A percentile compares a stretch with the other conserved stretches of the same genome.
Evolutionary conservation across 2,329 filamentous ascomycete genomes (phyloP).

Genomic region (Aspergillus aculeatus): DNA sequence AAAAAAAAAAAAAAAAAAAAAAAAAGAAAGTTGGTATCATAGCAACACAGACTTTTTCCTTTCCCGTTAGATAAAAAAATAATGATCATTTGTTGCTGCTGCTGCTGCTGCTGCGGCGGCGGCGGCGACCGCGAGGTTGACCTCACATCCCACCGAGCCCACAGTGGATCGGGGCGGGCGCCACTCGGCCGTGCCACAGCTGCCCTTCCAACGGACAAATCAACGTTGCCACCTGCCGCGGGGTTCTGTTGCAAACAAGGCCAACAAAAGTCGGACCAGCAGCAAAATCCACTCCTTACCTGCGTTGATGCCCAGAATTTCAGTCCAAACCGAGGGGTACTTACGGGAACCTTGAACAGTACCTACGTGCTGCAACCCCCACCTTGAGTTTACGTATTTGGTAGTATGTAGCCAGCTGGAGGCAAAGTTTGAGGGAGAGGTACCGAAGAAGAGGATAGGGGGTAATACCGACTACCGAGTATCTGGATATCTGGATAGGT

Average conservation of each 20-base stretch:
- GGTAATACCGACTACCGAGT: too few species aligned
- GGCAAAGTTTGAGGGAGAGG: constrained; percentile 7
- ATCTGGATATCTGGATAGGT: constrained; percentile 5
- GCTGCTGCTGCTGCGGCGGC: neutral
- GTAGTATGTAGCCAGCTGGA: constrained; percentile 11
- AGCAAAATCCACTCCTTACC: constrained; percentile 19
- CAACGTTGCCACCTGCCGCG: constrained; percentile 18
- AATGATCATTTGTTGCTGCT: neutral
- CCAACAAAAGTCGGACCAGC: constrained; percentile 14
- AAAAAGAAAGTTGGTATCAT: neutral
- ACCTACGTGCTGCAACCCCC: too few species aligned
- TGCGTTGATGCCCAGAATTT: constrained; percentile 42
- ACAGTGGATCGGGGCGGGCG: constrained; percentile 20
- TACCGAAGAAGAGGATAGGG: too few species aligned
- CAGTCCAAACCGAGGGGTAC: constrained; percentile 16
- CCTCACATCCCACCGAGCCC: constrained; percentile 13
- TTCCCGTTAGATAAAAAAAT: neutral
- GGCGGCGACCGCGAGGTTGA: constrained; percentile 7
- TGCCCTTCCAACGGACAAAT: constrained; percentile 16
- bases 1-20: too few species aligned
- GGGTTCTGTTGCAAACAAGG: constrained; percentile 25
- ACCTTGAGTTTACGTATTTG: too few species aligned
- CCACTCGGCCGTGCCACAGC: constrained; percentile 22
- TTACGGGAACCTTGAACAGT: too few species aligned
- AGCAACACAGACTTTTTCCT: neutral